Conservation (phyloP, 495 filamentous ascomycete genomes). For the Podospora conica region DNA sequence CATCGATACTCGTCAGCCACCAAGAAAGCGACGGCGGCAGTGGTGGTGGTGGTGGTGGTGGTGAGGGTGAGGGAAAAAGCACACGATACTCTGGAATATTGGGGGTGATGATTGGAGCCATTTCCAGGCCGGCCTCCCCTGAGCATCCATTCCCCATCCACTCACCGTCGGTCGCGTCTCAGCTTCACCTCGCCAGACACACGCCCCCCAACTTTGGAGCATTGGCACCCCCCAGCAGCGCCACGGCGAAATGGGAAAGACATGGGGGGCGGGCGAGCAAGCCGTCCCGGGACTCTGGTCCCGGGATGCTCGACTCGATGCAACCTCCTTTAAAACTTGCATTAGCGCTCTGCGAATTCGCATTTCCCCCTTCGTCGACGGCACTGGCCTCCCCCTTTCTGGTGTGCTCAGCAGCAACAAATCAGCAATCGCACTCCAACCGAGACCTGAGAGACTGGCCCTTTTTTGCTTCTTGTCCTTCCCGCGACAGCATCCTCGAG, state of each 20-base stretch:
- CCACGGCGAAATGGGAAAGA: not conserved
- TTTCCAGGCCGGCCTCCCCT: no score
- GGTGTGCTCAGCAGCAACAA: slow-evolving; percentile 11
- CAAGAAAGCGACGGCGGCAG: not conserved
- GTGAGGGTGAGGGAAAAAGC: not conserved
- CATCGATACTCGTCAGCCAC: not conserved
- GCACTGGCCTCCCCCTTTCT: slow-evolving; percentile 7
- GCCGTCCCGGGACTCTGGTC: slow-evolving; percentile 18
- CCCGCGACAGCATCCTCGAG: not conserved
- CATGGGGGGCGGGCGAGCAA: not conserved
- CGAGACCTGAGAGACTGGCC: not conserved
- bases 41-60: not conserved
- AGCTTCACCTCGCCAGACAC: not conserved
- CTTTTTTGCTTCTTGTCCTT: not conserved
- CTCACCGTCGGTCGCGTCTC: not conserved
- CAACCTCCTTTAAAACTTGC: slow-evolving; percentile 37
- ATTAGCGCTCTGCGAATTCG: slow-evolving; percentile 28
- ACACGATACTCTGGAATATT: not conserved
- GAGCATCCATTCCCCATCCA: not conserved
- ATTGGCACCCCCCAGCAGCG: not conserved
- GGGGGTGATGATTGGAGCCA: no score
- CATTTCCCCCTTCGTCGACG: slow-evolving; percentile 3
- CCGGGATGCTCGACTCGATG: slow-evolving; percentile 20
- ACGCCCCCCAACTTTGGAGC: not conserved
- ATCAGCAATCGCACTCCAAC: not conserved